Percentiles rank a stretch among this genome's conserved stretches.
phyloP scores from a whole-genome alignment of 2,329 filamentous ascomycete genomes.

The Ascochyta pisi region DNA sequence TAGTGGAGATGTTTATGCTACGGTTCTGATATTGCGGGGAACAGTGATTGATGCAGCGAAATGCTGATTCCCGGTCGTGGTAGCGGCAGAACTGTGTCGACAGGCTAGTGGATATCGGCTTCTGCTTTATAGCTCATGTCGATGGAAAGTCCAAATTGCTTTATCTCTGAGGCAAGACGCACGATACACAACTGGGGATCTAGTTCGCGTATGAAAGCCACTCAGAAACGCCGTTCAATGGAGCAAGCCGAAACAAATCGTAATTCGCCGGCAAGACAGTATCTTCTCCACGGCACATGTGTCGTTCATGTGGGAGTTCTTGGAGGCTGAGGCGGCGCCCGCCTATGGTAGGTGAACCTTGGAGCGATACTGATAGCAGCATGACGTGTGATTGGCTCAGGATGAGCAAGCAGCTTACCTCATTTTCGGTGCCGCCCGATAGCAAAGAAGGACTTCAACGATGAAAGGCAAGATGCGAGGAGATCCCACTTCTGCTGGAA shows the following conservation, averaged over 20 bases:
- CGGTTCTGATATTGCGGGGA: conserved; percentile 17
- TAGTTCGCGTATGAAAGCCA: conserved; percentile 27
- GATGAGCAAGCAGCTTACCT: conserved; percentile 23
- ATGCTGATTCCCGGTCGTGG: not conserved
- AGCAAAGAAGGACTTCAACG: conserved; percentile 21
- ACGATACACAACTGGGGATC: conserved; percentile 41
- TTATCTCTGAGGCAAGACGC: conserved; percentile 37
- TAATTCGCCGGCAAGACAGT: conserved; percentile 33
- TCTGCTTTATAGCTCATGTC: conserved; percentile 16
- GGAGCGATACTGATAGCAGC: conserved; percentile 35
- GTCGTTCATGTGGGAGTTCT: conserved; percentile 24
- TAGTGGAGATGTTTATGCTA: conserved; percentile 10
- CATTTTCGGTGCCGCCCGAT: conserved; percentile 41
- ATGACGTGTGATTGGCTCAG: conserved; percentile 33
- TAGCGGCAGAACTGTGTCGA: conserved; percentile 1
- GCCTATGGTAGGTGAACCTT: conserved; percentile 39
- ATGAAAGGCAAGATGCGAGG: conserved; percentile 13
- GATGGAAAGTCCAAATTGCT: conserved; percentile 16
- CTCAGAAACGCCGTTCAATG: conserved; percentile 27
- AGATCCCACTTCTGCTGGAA: conserved; percentile 31
- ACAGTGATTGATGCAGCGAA: not conserved
- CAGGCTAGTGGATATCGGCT: not conserved
- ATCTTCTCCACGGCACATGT: conserved; percentile 34
- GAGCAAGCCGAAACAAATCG: conserved; percentile 42
- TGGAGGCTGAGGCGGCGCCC: conserved; percentile 26